Evolutionary conservation across 148 eudicot genomes (phyloP), one percentile per base, ranked within the genome.

Genomic region (Drosera capensis): DNA sequence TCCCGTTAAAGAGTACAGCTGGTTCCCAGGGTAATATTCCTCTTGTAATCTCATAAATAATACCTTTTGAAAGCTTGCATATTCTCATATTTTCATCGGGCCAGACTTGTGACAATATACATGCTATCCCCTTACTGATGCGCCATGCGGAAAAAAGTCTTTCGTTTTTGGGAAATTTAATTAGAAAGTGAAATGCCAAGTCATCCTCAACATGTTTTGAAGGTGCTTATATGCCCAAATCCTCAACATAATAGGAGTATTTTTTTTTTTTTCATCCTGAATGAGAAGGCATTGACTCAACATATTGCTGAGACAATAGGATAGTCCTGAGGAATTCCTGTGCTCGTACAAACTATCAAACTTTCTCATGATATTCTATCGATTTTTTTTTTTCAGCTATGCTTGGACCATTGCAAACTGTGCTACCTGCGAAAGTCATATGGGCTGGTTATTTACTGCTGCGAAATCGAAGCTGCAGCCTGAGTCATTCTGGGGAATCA

Each of bases 371-470:
- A 34, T 2, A 5, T 34, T 11, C 3, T 34, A 11, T 9, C 13
- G 11, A 11, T 9, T 34, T 26, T 49, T 24, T 20, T 8, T 49
- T 21, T 25, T 38, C 77, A 90, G 99, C 52, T 90, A 85, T 63
- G 88, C 94, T 13, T 90, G 99, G 99, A 81, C 95, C 19, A 68
- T 81, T 48, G 87, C 85, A 23, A 64, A 78, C 26, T 90, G 99
- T 56, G 71, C 64, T 40, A 64, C 64, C 35, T 90, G 99, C 49
- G 82, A 73, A 59, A 57, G 60, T 39, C 94, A 78, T 25, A 62
- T 90, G 85, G 99, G 99, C 6, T 90, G 95, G 99, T 63, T 75
- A 45, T 90, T 90, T 44, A 80, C 93, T 4, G 85, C 99, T 2
- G 68, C 80, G 25, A 68, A 53, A 48, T 78, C 68, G 79, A 78